Evolutionary conservation across 768 basidiomycete genomes (phyloP).

Genomic region (Candolleomyces eurysporus): DNA sequence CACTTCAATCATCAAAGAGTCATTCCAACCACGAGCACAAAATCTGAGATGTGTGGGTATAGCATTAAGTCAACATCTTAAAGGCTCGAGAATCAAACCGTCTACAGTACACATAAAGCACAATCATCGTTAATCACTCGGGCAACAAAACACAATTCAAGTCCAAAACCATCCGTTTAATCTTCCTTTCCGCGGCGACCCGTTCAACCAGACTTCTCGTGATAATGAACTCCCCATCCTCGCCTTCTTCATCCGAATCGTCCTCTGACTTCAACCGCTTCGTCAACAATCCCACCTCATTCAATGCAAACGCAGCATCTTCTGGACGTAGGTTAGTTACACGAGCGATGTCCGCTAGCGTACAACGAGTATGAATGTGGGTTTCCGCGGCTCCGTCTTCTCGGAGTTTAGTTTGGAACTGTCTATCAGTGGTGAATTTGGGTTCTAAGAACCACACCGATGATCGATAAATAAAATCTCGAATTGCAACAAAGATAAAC

Average conservation of each 20-base stretch:
- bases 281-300: constrained; percentile 78
- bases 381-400: constrained; percentile 69
- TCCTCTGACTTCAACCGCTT: constrained; percentile 31
- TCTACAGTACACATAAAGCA: too few relatives aligned
- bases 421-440: constrained; percentile 50
- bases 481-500: not conserved
- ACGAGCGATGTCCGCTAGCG: constrained; percentile 72
- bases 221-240: constrained; percentile 35
- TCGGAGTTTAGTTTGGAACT: constrained; percentile 55
- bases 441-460: constrained; percentile 37
- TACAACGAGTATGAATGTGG: constrained; percentile 66
- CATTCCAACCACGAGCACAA: too few relatives aligned
- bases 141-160: constrained; percentile 54
- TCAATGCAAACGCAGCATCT: constrained; percentile 86
- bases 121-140: not conserved
- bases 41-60: too few relatives aligned
- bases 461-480: not conserved
- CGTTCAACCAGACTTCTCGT: constrained; percentile 42
- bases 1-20: too few relatives aligned
- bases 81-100: too few relatives aligned
- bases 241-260: constrained; percentile 18
- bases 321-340: constrained; percentile 82
- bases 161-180: constrained; percentile 71
- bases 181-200: constrained; percentile 63
- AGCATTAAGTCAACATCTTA: too few relatives aligned